Percentiles rank a stretch among this genome's conserved stretches.
Conservation (phyloP, 331 rosid species). For the Arachis monticola region DNA sequence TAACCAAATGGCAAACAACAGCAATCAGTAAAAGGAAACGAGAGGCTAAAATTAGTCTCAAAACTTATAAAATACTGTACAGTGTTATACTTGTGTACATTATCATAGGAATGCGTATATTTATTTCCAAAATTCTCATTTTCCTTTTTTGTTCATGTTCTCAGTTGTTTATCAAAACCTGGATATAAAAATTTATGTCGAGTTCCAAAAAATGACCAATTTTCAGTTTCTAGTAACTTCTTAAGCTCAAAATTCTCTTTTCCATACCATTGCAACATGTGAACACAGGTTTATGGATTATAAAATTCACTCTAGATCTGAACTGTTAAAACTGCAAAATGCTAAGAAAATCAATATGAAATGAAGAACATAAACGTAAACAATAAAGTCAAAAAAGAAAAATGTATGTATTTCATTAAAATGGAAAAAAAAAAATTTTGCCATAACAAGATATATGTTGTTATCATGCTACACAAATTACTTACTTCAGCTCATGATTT, state of each 20-base stretch:
- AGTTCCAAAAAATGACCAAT: too few relatives aligned
- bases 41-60: conserved; percentile 28
- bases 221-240: too few relatives aligned
- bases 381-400: conserved; percentile 29
- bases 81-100: conserved; percentile 11
- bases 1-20: conserved; percentile 36
- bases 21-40: conserved; percentile 16
- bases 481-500: conserved; percentile 85
- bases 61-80: not conserved
- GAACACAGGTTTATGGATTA: not conserved
- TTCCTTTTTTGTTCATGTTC: not conserved
- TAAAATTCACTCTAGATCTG: conserved; percentile 15
- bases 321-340: conserved; percentile 13
- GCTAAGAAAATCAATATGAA: conserved; percentile 15
- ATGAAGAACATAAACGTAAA: conserved; percentile 24
- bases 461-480: conserved; percentile 38
- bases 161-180: too few relatives aligned
- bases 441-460: conserved; percentile 10
- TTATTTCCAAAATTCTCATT: conserved; percentile 31
- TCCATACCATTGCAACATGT: too few relatives aligned
- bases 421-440: conserved; percentile 22
- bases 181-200: too few relatives aligned
- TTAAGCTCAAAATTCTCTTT: too few relatives aligned
- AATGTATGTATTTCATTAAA: conserved; percentile 27
- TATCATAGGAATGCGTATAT: conserved; percentile 25